Evolutionary conservation across 257 asterid species (phyloP).

Genomic region (Osmanthus fragrans): DNA sequence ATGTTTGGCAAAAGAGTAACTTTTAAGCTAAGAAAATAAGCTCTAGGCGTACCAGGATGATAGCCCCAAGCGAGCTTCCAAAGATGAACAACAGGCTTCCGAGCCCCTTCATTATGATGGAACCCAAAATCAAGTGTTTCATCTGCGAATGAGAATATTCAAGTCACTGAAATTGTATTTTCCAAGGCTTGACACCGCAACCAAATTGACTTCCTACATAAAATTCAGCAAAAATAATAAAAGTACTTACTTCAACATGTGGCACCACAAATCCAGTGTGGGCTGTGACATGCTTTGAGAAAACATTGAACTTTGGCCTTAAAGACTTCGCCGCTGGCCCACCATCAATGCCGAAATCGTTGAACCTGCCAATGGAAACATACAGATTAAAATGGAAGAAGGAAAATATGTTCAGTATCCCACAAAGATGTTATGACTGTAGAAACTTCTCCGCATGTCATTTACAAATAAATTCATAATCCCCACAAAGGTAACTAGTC

Average conservation of each 20-base stretch:
- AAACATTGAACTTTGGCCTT: constrained; percentile 64
- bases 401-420: constrained; percentile 1
- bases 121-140: constrained; percentile 72
- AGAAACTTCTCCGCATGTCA: background rate
- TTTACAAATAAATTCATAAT: background rate
- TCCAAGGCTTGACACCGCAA: background rate
- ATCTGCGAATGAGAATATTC: constrained; percentile 42
- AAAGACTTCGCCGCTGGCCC: constrained; percentile 78
- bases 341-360: constrained; percentile 81
- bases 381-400: background rate
- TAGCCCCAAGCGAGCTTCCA: constrained; percentile 85
- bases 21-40: background rate
- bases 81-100: constrained; percentile 86
- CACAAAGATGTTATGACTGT: background rate
- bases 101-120: constrained; percentile 64
- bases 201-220: background rate
- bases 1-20: background rate
- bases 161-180: constrained; percentile 16
- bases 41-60: constrained; percentile 56
- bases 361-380: constrained; percentile 49
- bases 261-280: constrained; percentile 67
- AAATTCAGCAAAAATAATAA: constrained; percentile 6
- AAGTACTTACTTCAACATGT: constrained; percentile 67
- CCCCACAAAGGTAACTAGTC: background rate
- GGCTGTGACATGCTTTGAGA: constrained; percentile 61